A percentile compares a stretch with the other conserved stretches of the same genome.
Conservation (phyloP, 1,284 basidiomycete species). For the Mycena citricolor region DNA sequence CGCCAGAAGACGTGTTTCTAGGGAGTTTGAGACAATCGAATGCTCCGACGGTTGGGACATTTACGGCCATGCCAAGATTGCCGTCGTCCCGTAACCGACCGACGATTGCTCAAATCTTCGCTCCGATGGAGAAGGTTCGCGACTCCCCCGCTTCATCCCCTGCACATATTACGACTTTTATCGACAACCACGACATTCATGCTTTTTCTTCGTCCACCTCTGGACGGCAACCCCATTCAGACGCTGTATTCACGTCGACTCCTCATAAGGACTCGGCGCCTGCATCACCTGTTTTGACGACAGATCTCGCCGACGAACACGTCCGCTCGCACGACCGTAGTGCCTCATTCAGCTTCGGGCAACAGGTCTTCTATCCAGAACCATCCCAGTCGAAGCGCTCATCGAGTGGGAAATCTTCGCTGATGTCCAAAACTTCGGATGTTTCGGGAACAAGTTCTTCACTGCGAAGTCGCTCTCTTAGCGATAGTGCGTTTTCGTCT, state of each 20-base stretch:
- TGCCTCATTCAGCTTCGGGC: conserved; percentile 28
- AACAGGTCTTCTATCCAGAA: conserved; percentile 16
- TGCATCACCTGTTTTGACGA: conserved; percentile 15
- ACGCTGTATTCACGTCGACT: conserved; percentile 41
- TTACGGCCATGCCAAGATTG: conserved; percentile 29
- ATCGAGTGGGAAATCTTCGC: conserved; percentile 27
- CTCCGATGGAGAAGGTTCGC: too few relatives aligned
- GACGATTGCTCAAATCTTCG: conserved; percentile 43
- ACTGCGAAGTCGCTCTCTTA: conserved; percentile 51
- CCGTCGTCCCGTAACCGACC: conserved; percentile 35
- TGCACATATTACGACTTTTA: conserved; percentile 45
- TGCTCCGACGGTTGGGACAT: conserved; percentile 2
- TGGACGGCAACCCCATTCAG: conserved; percentile 39
- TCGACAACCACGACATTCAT: conserved; percentile 49
- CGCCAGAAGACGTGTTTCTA: conserved; percentile 28
- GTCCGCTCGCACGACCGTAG: conserved; percentile 30
- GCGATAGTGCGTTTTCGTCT: conserved; percentile 62
- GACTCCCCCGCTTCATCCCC: conserved; percentile 25
- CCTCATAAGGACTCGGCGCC: conserved; percentile 29
- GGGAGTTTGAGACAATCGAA: too few relatives aligned
- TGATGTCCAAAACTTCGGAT: conserved; percentile 28
- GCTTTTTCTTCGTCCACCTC: conserved; percentile 41
- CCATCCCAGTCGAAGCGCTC: conserved; percentile 30
- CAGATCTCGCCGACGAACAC: conserved; percentile 14
- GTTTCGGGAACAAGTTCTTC: conserved; percentile 24